Percentiles rank a stretch among this genome's conserved stretches.
Conservation (phyloP, 768 basidiomycete genomes). For the Mycena indigotica region DNA sequence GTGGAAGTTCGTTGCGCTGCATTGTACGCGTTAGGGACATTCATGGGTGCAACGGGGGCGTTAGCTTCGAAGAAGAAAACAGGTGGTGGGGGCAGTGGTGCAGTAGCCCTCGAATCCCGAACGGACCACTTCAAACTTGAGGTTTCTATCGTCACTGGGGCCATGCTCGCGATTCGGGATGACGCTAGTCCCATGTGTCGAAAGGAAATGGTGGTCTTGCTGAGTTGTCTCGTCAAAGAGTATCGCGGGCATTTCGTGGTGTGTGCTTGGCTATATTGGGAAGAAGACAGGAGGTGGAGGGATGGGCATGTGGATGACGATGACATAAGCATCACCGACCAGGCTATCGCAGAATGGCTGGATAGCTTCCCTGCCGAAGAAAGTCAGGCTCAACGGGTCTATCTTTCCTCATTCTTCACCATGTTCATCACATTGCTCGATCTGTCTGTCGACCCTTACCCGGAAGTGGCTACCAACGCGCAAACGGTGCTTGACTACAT, state of each 20-base stretch:
- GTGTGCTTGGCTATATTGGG: conserved; percentile 96
- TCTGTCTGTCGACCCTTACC: conserved; percentile 89
- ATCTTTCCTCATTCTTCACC: conserved; percentile 92
- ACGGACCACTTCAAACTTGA: conserved; percentile 86
- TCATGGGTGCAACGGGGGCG: conserved; percentile 87
- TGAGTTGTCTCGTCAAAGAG: conserved; percentile 92
- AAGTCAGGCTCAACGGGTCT: conserved; percentile 76
- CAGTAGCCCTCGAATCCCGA: conserved; percentile 68
- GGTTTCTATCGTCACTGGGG: conserved; percentile 87
- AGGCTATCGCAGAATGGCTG: conserved; percentile 79
- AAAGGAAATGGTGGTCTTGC: conserved; percentile 88
- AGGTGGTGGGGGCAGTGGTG: conserved; percentile 79
- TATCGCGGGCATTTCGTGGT: conserved; percentile 96
- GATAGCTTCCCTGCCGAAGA: conserved; percentile 70
- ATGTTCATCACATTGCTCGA: conserved; percentile 88
- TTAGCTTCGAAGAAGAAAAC: conserved; percentile 66
- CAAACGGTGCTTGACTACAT: conserved; percentile 92
- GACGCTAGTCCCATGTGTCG: conserved; percentile 97
- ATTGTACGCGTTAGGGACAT: conserved; percentile 88
- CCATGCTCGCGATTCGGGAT: conserved; percentile 84
- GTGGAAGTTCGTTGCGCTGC: conserved; percentile 93
- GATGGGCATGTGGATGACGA: conserved; percentile 54
- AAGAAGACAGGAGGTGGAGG: conserved; percentile 78
- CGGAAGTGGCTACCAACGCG: conserved; percentile 89
- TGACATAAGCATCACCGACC: conserved; percentile 57